phyloP scores from a whole-genome alignment of 2,329 filamentous ascomycete genomes.

The Aspergillus sp. region DNA sequence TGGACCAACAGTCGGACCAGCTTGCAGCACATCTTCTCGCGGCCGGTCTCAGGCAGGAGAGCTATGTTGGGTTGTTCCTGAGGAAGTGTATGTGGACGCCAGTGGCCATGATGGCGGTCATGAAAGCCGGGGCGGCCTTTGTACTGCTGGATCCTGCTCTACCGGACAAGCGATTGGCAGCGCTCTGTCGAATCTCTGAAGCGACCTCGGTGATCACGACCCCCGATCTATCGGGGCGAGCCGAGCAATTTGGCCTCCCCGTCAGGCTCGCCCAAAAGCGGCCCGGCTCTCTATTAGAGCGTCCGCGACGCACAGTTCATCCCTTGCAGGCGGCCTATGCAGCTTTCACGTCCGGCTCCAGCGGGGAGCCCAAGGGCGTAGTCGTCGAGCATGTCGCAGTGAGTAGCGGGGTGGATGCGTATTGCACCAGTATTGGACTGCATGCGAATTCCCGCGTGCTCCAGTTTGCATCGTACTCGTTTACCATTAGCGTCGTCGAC shows the following conservation, averaged over 20 bases:
- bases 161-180: conserved; percentile 5
- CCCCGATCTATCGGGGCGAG: background rate
- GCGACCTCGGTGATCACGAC: conserved; percentile 4
- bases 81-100: conserved; percentile 1
- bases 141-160: conserved; percentile 5
- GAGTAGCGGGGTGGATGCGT: too few relatives aligned
- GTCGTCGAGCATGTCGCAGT: conserved; percentile 45
- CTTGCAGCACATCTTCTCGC: conserved; percentile 16
- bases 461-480: too few relatives aligned
- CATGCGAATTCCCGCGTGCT: too few relatives aligned
- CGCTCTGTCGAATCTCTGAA: conserved; percentile 5
- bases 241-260: background rate
- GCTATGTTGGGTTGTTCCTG: conserved; percentile 5
- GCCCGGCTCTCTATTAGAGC: background rate
- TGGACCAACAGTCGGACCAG: conserved; percentile 15
- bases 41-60: conserved; percentile 14
- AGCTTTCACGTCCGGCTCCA: conserved; percentile 47
- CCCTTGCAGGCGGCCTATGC: conserved; percentile 33
- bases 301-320: background rate
- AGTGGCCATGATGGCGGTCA: conserved; percentile 5
- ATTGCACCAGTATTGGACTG: too few relatives aligned
- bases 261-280: background rate
- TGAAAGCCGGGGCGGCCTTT: conserved; percentile 9
- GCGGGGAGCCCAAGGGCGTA: conserved; percentile 46
- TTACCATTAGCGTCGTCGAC: too few relatives aligned